A percentile compares a stretch with the other conserved stretches of the same genome.
Conservation (phyloP, 306 rosid genomes). For the Cicer cuneatum region DNA sequence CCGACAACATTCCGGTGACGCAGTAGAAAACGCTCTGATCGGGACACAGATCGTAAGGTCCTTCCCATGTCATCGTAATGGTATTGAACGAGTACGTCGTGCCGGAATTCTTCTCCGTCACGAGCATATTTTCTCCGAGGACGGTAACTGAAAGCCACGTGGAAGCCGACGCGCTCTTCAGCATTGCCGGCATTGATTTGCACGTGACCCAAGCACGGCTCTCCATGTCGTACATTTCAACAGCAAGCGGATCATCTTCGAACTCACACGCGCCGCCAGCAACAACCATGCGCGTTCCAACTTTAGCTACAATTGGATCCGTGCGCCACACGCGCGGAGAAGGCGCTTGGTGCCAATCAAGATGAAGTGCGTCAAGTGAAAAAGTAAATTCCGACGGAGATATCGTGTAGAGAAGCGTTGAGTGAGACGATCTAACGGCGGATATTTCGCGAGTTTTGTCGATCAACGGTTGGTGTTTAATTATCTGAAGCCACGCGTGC, state of each 20-base stretch:
- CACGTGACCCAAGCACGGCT: constrained; percentile 54
- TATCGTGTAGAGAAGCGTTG: constrained; percentile 66
- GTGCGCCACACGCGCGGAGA: constrained; percentile 62
- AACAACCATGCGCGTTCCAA: constrained; percentile 49
- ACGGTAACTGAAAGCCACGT: constrained; percentile 68
- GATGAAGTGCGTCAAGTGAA: constrained; percentile 69
- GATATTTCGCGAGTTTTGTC: constrained; percentile 30
- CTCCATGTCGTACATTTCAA: constrained; percentile 59
- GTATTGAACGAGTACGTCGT: constrained; percentile 62
- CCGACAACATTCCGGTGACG: constrained; percentile 44
- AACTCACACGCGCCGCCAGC: constrained; percentile 67
- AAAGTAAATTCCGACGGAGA: constrained; percentile 57
- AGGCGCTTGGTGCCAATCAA: constrained; percentile 53
- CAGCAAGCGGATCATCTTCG: constrained; percentile 68
- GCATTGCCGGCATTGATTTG: constrained; percentile 57
- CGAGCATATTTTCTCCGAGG: constrained; percentile 45
- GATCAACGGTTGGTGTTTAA: constrained; percentile 41
- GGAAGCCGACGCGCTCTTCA: constrained; percentile 58
- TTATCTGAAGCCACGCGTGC: constrained; percentile 56
- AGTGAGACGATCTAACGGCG: constrained; percentile 66
- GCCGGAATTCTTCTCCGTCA: constrained; percentile 62
- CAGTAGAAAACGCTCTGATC: constrained; percentile 34
- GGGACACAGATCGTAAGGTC: constrained; percentile 60
- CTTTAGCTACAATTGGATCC: constrained; percentile 65
- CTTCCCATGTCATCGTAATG: constrained; percentile 52